Base-by-base conservation (phyloP, 1,284 basidiomycete species). In the Tylopilus sp. region DNA sequence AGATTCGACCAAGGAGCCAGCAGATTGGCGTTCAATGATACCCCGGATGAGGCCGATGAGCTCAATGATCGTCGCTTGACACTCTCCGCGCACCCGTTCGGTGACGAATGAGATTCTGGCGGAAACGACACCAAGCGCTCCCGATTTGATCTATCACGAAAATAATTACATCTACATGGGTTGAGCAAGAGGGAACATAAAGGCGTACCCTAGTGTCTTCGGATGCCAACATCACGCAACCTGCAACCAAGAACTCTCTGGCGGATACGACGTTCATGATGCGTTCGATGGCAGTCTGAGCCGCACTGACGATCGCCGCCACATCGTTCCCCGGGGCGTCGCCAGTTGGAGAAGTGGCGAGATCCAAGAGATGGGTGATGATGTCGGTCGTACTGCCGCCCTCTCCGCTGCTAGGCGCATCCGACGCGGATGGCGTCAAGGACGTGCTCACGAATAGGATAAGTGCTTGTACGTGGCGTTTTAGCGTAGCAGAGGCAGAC, bases 51-150 rank as follows among this genome's bases (percentile, higher is more conserved):
- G 68, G 5, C 74, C 72, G 24, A 85, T 68, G 42, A 90, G 82
- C 39, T 77, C 74, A 33, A 74, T 67, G 39, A 89, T 70, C 4
- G 70, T 76, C 15, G 77, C 55, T 4, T 79, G 76, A 36, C 83
- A 74, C 25, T 76, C 75, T 43, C 73, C 71, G 22, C 93, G 82
- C 29, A 82, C 72, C n/a, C 77, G 75, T 14, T 79, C 72, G 7
- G 84, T 75, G 52, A 95, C 77, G 17, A 81, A 74, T 0, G 81
- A 76, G 2, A 95, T 71, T 25, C 90, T 82, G 36, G 84, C 79
- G 8, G 79, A 74, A 22, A 95, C 71, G 6, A 94, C 75, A 35
- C 80, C 77, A 28, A 92, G 72, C n/a, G 83, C 84, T 33, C 81
- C 86, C 7, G 67, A 63, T 65, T 85, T 81, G 22, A 86, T 72